Percentiles rank a stretch among this genome's conserved stretches.
These are phyloP conservation scores for Westerdykella ornata DNA, from an alignment of 2,329 filamentous ascomycete genomes.

Conservation along the genomic window DNA sequence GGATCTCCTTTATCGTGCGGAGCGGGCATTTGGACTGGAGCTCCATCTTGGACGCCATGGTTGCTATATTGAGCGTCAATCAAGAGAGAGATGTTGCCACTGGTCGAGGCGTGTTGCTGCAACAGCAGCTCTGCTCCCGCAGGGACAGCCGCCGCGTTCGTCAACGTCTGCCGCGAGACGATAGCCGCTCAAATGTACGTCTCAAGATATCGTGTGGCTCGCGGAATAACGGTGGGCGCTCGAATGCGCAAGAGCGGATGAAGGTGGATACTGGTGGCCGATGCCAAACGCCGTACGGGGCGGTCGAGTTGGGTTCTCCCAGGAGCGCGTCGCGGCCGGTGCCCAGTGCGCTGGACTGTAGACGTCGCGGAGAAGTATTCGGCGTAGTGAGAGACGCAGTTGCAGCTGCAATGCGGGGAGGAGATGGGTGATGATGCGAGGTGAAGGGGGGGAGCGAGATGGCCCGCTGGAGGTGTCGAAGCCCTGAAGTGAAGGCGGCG, in stretches of 20 bases:
- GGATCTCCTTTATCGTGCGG: slow-evolving; percentile 97
- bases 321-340: slow-evolving; percentile 18
- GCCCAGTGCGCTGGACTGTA: slow-evolving; percentile 16
- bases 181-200: too few species aligned
- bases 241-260: slow-evolving; percentile 29
- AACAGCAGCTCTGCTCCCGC: slow-evolving; percentile 23
- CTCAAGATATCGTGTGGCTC: not conserved
- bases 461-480: slow-evolving; percentile 5
- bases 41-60: slow-evolving; percentile 85
- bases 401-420: slow-evolving; percentile 28
- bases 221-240: slow-evolving; percentile 22
- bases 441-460: slow-evolving; percentile 7
- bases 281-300: slow-evolving; percentile 26
- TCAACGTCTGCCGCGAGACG: not conserved
- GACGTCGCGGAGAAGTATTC: slow-evolving; percentile 19
- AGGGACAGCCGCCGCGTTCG: slow-evolving; percentile 20
- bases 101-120: slow-evolving; percentile 4
- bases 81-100: too few species aligned
- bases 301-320: slow-evolving; percentile 19
- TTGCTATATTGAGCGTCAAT: slow-evolving; percentile 16
- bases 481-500: not conserved
- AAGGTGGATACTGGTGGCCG: slow-evolving; percentile 20
- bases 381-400: slow-evolving; percentile 28
- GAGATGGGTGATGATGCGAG: slow-evolving; percentile 25
- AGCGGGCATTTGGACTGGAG: slow-evolving; percentile 62